phyloP scores from a whole-genome alignment of 495 filamentous ascomycete genomes.

The Penicillium coffeae region DNA sequence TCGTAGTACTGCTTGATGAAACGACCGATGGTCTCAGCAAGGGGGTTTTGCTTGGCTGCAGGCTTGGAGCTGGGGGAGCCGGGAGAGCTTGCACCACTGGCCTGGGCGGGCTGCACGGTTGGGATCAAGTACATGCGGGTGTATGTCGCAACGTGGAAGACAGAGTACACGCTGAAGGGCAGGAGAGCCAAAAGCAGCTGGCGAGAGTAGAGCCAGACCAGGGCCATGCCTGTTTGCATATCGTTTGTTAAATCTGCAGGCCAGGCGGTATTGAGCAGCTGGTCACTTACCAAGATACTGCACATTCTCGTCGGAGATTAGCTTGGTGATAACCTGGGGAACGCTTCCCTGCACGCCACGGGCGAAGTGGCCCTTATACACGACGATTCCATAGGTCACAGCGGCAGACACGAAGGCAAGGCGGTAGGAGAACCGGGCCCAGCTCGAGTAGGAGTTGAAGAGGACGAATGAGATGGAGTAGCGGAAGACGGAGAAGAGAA shows the following conservation, averaged over 20 bases:
- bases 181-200: constrained; percentile 87
- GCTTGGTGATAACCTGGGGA: constrained; percentile 55
- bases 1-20: constrained; percentile 99
- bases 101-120: constrained; percentile 41
- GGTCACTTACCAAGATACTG: constrained; percentile 81
- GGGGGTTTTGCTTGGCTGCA: constrained; percentile 58
- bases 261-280: background rate
- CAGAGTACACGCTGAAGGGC: constrained; percentile 92
- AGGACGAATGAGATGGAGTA: constrained; percentile 79
- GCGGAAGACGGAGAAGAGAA: constrained; percentile 76
- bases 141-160: constrained; percentile 93
- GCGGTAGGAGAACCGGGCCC: constrained; percentile 81
- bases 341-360: constrained; percentile 60
- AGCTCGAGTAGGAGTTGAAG: constrained; percentile 71
- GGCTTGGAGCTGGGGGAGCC: constrained; percentile 51
- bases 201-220: constrained; percentile 89
- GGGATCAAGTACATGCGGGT: constrained; percentile 53
- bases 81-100: constrained; percentile 50
- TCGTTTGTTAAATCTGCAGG: constrained; percentile 1
- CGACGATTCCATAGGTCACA: constrained; percentile 93
- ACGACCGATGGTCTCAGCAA: constrained; percentile 75
- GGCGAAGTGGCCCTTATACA: constrained; percentile 95
- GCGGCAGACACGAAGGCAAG: constrained; percentile 84
- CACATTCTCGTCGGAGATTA: constrained; percentile 88
- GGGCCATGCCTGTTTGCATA: constrained; percentile 69